Evolutionary conservation across 352 stramenopile genomes (phyloP).

Genomic region (Halophytophthora polymorphica): DNA sequence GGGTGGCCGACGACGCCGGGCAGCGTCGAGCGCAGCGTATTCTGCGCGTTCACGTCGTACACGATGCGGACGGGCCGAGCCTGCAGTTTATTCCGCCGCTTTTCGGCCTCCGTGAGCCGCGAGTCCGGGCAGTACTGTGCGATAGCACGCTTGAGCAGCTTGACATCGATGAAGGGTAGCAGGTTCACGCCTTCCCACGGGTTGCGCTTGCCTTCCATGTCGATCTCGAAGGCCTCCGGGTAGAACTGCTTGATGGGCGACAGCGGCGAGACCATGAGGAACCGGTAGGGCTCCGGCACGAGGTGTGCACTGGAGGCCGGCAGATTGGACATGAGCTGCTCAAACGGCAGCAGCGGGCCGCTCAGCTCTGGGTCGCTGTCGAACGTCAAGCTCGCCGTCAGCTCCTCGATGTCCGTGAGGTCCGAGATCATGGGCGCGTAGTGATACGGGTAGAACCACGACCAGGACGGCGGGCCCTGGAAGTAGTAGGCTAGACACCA

Average conservation of each 20-base stretch:
- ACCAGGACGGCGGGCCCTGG: slow-evolving; percentile 95
- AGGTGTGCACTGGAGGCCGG: slow-evolving; percentile 93
- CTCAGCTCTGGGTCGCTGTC: slow-evolving; percentile 54
- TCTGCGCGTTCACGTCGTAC: slow-evolving; percentile 71
- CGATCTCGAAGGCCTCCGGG: slow-evolving; percentile 76
- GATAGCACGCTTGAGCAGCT: slow-evolving; percentile 91
- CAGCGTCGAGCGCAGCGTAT: slow-evolving; percentile 67
- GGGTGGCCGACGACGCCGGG: slow-evolving; percentile 59
- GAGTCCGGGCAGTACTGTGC: slow-evolving; percentile 87
- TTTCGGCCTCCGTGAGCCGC: slow-evolving; percentile 90
- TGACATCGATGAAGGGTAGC: slow-evolving; percentile 97
- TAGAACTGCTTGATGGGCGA: slow-evolving; percentile 97
- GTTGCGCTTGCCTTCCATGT: slow-evolving; percentile 91
- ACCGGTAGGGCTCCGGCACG: slow-evolving; percentile 91
- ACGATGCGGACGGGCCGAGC: slow-evolving; percentile 76
- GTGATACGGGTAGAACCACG: slow-evolving; percentile 99
- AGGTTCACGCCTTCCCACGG: slow-evolving; percentile 99
- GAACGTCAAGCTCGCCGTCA: slow-evolving; percentile 78
- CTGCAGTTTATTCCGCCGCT: slow-evolving; percentile 84
- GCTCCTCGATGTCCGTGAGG: slow-evolving; percentile 88
- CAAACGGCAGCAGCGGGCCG: slow-evolving; percentile 93
- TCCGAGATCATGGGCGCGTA: slow-evolving; percentile 99
- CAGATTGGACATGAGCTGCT: slow-evolving; percentile 98
- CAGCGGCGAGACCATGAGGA: slow-evolving; percentile 94
- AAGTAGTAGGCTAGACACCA: slow-evolving; percentile 86